These are phyloP conservation scores for Vanrija humicola DNA, from an alignment of 1,284 basidiomycete species.

Conservation along the genomic window DNA sequence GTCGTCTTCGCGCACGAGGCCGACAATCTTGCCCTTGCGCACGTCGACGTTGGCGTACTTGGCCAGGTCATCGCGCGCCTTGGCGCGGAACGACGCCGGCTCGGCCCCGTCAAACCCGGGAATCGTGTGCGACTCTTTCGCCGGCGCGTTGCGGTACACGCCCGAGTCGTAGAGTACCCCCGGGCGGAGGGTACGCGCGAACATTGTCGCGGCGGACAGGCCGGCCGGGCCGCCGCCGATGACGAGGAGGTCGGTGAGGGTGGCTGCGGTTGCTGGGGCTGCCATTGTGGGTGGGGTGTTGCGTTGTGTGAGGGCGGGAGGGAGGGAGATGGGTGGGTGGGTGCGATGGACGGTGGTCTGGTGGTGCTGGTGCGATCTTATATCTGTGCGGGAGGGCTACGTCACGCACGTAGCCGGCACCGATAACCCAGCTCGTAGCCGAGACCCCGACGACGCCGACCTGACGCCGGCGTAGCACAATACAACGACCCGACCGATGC, in stretches of 20 bases:
- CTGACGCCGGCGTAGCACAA: too few species aligned
- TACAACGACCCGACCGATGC: too few species aligned
- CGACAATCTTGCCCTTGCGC: slow-evolving; percentile 15
- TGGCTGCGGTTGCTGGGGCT: background rate
- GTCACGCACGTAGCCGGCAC: too few species aligned
- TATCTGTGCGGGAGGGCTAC: too few species aligned
- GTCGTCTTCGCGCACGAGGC: background rate
- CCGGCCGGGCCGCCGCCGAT: slow-evolving; percentile 37
- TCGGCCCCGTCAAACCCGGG: slow-evolving; percentile 18
- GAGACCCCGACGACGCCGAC: too few species aligned
- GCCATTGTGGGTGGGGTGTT: too few species aligned
- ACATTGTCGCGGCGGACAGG: slow-evolving; percentile 21
- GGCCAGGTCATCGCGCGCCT: slow-evolving; percentile 5
- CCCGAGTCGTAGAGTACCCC: slow-evolving; percentile 28
- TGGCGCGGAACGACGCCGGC: slow-evolving; percentile 11
- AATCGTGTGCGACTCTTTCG: slow-evolving; percentile 21
- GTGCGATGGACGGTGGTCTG: too few species aligned
- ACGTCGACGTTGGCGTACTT: background rate
- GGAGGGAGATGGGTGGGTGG: background rate
- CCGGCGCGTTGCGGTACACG: slow-evolving; percentile 23
- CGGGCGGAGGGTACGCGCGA: slow-evolving; percentile 24
- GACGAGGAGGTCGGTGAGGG: slow-evolving; percentile 23
- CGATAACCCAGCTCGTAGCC: too few species aligned
- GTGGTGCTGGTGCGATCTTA: too few species aligned
- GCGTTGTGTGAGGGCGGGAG: background rate